Percentiles rank a stretch among this genome's conserved stretches.
These are phyloP conservation scores for Trichoderma semiorbis DNA, from an alignment of 2,329 filamentous ascomycete genomes.

Conservation along the genomic window DNA sequence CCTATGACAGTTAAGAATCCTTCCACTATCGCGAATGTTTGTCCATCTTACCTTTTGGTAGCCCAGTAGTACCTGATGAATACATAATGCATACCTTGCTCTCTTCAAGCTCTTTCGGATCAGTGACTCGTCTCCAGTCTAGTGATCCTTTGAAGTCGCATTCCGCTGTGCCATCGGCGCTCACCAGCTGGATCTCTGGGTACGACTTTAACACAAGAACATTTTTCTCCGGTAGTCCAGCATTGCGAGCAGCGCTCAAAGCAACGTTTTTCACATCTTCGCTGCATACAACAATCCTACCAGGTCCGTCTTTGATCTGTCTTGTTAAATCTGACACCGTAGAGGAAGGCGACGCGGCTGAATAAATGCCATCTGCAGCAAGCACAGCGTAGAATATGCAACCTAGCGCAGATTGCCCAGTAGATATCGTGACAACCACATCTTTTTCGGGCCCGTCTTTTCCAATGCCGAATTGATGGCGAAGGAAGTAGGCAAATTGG, in stretches of 20 bases:
- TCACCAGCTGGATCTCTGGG: slow-evolving; percentile 28
- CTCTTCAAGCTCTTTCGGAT: slow-evolving; percentile 41
- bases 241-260: slow-evolving; percentile 46
- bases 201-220: slow-evolving; percentile 50
- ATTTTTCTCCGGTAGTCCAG: slow-evolving; percentile 41
- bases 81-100: slow-evolving; percentile 44
- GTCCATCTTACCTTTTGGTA: slow-evolving; percentile 39
- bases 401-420: slow-evolving; percentile 53
- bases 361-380: slow-evolving; percentile 58
- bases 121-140: slow-evolving; percentile 53
- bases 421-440: slow-evolving; percentile 54
- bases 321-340: slow-evolving; percentile 50
- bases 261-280: slow-evolving; percentile 46
- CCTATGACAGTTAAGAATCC: slow-evolving; percentile 23
- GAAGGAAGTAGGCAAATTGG: slow-evolving; percentile 53
- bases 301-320: slow-evolving; percentile 39
- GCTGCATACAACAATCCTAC: slow-evolving; percentile 43
- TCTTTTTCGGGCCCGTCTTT: slow-evolving; percentile 45
- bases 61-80: slow-evolving; percentile 47
- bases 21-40: neutral
- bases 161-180: slow-evolving; percentile 23
- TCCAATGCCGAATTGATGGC: slow-evolving; percentile 51
- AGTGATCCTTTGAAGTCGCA: slow-evolving; percentile 37
- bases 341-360: slow-evolving; percentile 48
- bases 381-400: slow-evolving; percentile 54